A percentile compares a stretch with the other conserved stretches of the same genome.
Conservation (phyloP, 257 asterid genomes). For the Nicotiana obtusifolia region DNA sequence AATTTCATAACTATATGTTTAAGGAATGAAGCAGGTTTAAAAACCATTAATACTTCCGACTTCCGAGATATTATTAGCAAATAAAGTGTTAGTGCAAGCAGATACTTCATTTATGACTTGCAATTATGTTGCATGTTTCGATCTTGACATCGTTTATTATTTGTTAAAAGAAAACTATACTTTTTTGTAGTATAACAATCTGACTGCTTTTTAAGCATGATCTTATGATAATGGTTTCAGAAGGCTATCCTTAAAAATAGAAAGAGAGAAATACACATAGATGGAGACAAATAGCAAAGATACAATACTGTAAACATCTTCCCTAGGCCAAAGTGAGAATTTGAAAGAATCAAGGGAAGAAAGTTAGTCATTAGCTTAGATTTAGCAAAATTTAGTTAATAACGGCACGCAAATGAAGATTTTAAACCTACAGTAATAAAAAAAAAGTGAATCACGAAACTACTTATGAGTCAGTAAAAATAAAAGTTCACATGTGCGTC, state of each 20-base stretch:
- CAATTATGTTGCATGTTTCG: background rate
- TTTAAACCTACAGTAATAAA: background rate
- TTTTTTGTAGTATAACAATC: background rate
- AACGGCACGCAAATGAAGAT: background rate
- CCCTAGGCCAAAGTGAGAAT: background rate
- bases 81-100: background rate
- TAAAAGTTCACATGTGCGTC: background rate
- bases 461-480: too few species aligned
- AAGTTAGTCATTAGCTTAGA: background rate
- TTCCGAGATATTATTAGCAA: background rate
- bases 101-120: background rate
- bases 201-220: background rate
- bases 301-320: background rate
- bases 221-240: background rate
- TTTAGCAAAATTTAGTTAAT: background rate
- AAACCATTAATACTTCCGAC: background rate
- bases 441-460: too few species aligned
- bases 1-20: background rate
- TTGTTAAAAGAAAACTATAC: too few species aligned
- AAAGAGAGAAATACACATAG: background rate
- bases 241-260: background rate
- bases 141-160: background rate
- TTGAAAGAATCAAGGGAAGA: background rate
- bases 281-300: background rate
- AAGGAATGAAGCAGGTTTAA: background rate